These are phyloP conservation scores for Dendrothele bispora DNA, from an alignment of 768 basidiomycete species.

Conservation along the genomic window DNA sequence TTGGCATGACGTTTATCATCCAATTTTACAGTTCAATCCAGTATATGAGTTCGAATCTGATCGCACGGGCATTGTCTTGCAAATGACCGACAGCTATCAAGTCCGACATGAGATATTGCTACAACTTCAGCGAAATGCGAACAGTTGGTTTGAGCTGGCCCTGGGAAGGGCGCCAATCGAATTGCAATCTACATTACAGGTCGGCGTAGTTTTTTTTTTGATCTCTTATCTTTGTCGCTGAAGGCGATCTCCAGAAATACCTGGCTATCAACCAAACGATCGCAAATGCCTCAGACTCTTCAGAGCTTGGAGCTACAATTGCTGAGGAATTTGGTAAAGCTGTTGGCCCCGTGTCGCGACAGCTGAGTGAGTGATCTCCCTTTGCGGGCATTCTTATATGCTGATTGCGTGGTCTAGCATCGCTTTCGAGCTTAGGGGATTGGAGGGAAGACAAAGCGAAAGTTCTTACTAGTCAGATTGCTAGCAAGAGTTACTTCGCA, in stretches of 20 bases:
- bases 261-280: conserved; percentile 72
- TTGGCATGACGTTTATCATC: conserved; percentile 1
- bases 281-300: conserved; percentile 60
- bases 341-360: conserved; percentile 74
- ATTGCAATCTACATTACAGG: conserved; percentile 89
- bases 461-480: conserved; percentile 79
- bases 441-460: conserved; percentile 77
- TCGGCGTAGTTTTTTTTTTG: conserved; percentile 28
- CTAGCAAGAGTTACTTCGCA: conserved; percentile 86
- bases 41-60: conserved; percentile 81
- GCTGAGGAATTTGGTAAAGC: conserved; percentile 85
- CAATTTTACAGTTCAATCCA: conserved; percentile 76
- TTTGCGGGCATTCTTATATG: not conserved
- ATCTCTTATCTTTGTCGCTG: conserved; percentile 5
- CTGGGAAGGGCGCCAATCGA: conserved; percentile 89
- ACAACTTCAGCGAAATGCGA: conserved; percentile 71
- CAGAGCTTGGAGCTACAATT: conserved; percentile 89
- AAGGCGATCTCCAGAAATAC: conserved; percentile 67
- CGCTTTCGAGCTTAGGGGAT: conserved; percentile 48
- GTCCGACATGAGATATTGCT: conserved; percentile 83
- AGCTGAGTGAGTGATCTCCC: conserved; percentile 56
- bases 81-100: conserved; percentile 83
- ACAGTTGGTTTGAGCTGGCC: conserved; percentile 84
- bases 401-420: conserved; percentile 36
- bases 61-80: conserved; percentile 68